These are phyloP conservation scores for Wallacemonas sp. DNA, from an alignment of 208 protist species.

Conservation along the genomic window DNA sequence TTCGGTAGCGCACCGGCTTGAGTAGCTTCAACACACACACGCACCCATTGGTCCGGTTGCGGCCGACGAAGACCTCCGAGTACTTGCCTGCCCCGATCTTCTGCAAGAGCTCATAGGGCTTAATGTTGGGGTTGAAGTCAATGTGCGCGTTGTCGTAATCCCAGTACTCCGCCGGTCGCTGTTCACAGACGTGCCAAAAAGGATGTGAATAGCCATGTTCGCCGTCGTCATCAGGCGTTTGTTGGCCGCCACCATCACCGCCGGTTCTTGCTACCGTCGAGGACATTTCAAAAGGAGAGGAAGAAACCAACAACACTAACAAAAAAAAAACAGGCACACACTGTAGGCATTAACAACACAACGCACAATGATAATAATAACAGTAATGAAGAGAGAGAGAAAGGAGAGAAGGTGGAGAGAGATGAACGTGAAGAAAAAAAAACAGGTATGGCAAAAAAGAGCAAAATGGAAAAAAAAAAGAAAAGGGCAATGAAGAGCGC, in stretches of 20 bases:
- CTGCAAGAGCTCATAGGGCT: slow-evolving; percentile 96
- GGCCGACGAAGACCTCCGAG: slow-evolving; percentile 98
- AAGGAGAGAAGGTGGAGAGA: background rate
- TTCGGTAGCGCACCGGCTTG: slow-evolving; percentile 98
- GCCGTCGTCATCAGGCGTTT: background rate
- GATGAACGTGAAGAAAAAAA: slow-evolving; percentile 7
- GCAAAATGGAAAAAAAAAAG: slow-evolving; percentile 13
- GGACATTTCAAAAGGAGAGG: background rate
- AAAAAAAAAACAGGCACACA: too few species aligned
- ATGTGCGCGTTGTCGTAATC: slow-evolving; percentile 92
- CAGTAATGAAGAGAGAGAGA: background rate
- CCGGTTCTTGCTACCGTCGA: background rate
- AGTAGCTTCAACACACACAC: slow-evolving; percentile 99
- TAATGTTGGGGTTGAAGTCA: slow-evolving; percentile 77
- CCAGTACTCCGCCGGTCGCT: slow-evolving; percentile 87
- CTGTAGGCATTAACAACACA: too few species aligned
- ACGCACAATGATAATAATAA: background rate
- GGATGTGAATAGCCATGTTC: slow-evolving; percentile 50
- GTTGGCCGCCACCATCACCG: background rate
- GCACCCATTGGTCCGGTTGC: slow-evolving; percentile 87
- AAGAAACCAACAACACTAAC: too few species aligned
- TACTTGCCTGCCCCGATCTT: slow-evolving; percentile 99
- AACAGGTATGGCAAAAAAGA: background rate
- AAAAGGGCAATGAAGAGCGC: slow-evolving; percentile 4
- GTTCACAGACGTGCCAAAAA: slow-evolving; percentile 78